Conservation (phyloP, 441 rosid genomes). For the Erodium moschatum region DNA sequence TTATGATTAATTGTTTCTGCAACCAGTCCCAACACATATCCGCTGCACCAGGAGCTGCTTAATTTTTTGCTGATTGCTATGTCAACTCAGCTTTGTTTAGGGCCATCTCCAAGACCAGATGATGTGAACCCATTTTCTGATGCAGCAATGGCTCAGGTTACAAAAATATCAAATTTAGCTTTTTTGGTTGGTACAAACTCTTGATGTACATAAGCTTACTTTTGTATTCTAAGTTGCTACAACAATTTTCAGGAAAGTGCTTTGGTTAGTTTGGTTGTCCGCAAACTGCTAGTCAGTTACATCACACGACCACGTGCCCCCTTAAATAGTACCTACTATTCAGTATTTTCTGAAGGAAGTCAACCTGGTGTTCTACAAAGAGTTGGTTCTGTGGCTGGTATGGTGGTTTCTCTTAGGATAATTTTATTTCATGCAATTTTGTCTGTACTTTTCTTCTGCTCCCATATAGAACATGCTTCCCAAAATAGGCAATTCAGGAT, state of each 20-base stretch:
- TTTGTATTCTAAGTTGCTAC: constrained; percentile 14
- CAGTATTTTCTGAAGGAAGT: constrained; percentile 46
- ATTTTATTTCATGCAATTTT: constrained; percentile 4
- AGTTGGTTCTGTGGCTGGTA: constrained; percentile 97
- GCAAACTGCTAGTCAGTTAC: constrained; percentile 60
- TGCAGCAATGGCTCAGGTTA: constrained; percentile 88
- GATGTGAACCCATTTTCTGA: constrained; percentile 81
- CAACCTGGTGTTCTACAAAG: constrained; percentile 81
- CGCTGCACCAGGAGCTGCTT: constrained; percentile 85
- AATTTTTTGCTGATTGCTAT: constrained; percentile 74
- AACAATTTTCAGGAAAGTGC: constrained; percentile 54
- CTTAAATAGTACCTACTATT: constrained; percentile 37
- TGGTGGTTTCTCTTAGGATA: constrained; percentile 18
- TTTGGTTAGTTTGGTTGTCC: constrained; percentile 59
- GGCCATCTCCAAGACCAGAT: constrained; percentile 62
- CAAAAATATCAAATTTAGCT: constrained; percentile 8
- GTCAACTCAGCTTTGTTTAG: constrained; percentile 89
- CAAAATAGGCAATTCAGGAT: not conserved
- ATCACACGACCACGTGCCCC: constrained; percentile 46
- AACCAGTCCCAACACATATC: constrained; percentile 59
- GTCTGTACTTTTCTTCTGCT: constrained; percentile 12
- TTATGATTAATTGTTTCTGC: constrained; percentile 31
- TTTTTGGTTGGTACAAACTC: constrained; percentile 12
- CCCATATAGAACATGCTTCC: not conserved
- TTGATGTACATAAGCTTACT: constrained; percentile 3